Conservation (phyloP, 2,329 filamentous ascomycete genomes). For the Trichoderma sp. region DNA sequence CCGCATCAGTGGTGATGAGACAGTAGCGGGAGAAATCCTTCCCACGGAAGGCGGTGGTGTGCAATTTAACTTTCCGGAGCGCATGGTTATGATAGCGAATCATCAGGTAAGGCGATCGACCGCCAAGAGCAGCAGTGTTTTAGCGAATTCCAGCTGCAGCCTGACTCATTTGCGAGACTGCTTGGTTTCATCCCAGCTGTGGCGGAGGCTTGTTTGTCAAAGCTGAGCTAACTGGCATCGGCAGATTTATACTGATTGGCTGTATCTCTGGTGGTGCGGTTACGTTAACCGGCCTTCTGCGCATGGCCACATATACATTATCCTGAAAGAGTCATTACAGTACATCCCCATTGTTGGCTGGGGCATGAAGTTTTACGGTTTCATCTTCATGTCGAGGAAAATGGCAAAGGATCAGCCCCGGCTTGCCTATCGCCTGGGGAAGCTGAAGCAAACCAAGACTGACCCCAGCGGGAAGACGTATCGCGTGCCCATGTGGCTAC, state of each 20-base stretch:
- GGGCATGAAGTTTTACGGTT: slow-evolving; percentile 84
- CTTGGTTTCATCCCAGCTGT: background rate
- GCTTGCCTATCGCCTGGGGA: slow-evolving; percentile 73
- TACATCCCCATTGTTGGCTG: slow-evolving; percentile 78
- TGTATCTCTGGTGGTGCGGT: slow-evolving; percentile 93
- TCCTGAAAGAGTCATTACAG: slow-evolving; percentile 84
- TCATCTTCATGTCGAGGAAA: slow-evolving; percentile 90
- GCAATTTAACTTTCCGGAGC: slow-evolving; percentile 78
- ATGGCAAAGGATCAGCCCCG: slow-evolving; percentile 79
- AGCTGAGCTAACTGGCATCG: background rate
- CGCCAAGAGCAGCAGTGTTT: background rate
- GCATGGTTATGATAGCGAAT: slow-evolving; percentile 83
- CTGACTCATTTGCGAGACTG: background rate
- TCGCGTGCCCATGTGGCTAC: slow-evolving; percentile 83
- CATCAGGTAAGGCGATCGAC: slow-evolving; percentile 65
- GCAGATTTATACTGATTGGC: slow-evolving; percentile 84
- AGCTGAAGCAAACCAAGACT: slow-evolving; percentile 63
- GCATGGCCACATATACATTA: slow-evolving; percentile 88
- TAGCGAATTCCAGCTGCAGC: background rate
- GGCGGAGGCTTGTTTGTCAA: background rate
- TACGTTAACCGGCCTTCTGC: slow-evolving; percentile 76
- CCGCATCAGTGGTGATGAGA: slow-evolving; percentile 80
- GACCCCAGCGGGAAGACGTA: slow-evolving; percentile 60
- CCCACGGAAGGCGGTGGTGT: slow-evolving; percentile 72
- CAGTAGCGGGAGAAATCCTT: slow-evolving; percentile 74